phyloP scores from a whole-genome alignment of 257 asterid species.

The Plectranthus barbatus region DNA sequence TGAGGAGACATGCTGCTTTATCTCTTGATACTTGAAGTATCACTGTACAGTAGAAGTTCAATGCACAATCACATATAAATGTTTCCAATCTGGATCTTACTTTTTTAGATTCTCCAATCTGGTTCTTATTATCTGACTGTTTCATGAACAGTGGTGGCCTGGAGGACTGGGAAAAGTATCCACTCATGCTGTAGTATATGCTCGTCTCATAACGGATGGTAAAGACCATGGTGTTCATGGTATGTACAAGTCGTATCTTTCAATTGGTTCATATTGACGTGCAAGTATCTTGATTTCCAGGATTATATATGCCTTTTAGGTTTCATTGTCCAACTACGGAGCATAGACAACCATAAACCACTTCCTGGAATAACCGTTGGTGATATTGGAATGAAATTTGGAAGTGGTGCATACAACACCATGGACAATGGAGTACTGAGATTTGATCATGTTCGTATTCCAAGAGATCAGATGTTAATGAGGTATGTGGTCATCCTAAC shows the following conservation, averaged over 20 bases:
- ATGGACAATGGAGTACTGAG: constrained; percentile 95
- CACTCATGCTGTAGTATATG: constrained; percentile 85
- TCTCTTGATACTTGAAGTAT: neutral
- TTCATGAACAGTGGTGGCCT: constrained; percentile 87
- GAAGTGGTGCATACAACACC: constrained; percentile 94
- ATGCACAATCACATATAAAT: neutral
- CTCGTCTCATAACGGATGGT: constrained; percentile 80
- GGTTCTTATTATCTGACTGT: constrained; percentile 12
- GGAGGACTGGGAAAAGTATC: constrained; percentile 98
- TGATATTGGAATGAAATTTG: constrained; percentile 97
- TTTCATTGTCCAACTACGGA: constrained; percentile 85
- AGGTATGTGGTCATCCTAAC: constrained; percentile 33
- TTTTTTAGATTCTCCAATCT: neutral
- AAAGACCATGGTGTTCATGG: constrained; percentile 86
- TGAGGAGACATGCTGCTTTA: constrained; percentile 2
- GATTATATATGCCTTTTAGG: constrained; percentile 28
- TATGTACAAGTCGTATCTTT: constrained; percentile 19
- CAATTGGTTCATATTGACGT: constrained; percentile 5
- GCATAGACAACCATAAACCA: constrained; percentile 84
- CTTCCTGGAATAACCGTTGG: constrained; percentile 89
- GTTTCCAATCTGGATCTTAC: constrained; percentile 6
- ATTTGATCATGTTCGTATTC: constrained; percentile 87
- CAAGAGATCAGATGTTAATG: constrained; percentile 96
- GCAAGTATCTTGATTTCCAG: neutral
- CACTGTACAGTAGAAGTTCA: neutral